These are phyloP conservation scores for Capsella rubella DNA, from an alignment of 441 rosid species.

Conservation along the genomic window DNA sequence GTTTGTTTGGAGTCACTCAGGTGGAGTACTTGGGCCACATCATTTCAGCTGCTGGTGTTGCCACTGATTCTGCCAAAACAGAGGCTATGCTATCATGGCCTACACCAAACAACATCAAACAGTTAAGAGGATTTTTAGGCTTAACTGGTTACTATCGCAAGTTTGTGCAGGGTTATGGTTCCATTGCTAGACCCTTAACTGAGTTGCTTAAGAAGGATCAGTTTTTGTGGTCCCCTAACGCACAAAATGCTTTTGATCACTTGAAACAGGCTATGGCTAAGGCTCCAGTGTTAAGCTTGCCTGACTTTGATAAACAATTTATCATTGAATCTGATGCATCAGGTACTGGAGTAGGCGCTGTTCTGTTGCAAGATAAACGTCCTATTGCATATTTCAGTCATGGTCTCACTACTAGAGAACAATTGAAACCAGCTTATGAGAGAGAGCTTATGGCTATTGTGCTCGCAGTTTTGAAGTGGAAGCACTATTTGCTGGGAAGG, in stretches of 20 bases:
- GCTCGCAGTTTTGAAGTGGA: background rate
- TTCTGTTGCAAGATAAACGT: background rate
- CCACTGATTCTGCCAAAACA: too few species aligned
- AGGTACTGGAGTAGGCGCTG: background rate
- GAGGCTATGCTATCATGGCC: too few species aligned
- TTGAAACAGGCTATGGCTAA: background rate
- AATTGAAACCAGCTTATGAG: background rate
- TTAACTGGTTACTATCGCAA: too few species aligned
- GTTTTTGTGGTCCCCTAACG: rapidly evolving
- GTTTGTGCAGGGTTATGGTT: too few species aligned
- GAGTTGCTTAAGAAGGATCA: too few species aligned
- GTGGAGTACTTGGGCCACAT: too few species aligned
- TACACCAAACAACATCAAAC: too few species aligned
- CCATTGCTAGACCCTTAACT: too few species aligned
- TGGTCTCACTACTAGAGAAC: background rate
- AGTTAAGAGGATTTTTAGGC: too few species aligned
- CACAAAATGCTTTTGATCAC: background rate
- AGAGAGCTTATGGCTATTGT: background rate
- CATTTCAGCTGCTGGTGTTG: too few species aligned
- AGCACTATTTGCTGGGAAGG: too few species aligned
- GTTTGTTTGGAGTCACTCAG: too few species aligned
- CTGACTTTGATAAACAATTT: background rate
- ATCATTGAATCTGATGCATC: background rate
- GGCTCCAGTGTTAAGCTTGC: rapidly evolving
- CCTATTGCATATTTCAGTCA: background rate